A percentile compares a stretch with the other conserved stretches of the same genome.
Evolutionary conservation across 306 rosid genomes (phyloP).

Genomic region (Pterocarpus macrocarpus): DNA sequence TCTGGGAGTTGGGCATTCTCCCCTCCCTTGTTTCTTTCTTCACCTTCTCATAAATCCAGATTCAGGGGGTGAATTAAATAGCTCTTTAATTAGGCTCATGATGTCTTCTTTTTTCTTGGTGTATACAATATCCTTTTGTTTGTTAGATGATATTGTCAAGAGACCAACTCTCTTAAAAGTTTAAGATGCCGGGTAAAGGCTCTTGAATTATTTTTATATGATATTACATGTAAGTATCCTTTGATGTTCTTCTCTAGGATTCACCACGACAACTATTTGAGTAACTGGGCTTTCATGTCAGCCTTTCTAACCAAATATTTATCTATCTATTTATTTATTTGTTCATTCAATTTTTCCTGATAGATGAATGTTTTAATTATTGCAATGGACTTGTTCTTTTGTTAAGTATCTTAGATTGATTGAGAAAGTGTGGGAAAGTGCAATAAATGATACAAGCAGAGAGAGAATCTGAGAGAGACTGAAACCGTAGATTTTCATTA

Average conservation of each 20-base stretch:
- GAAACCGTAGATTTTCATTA: too few species aligned
- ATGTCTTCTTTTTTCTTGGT: not conserved
- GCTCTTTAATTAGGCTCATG: not conserved
- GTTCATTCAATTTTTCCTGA: not conserved
- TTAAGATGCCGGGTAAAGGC: too few species aligned
- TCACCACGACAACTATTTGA: not conserved
- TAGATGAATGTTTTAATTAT: not conserved
- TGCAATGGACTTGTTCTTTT: not conserved
- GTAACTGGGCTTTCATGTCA: constrained; percentile 9
- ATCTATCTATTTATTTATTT: too few species aligned
- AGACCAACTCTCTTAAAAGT: too few species aligned
- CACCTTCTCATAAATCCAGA: not conserved
- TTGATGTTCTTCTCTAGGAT: constrained; percentile 27
- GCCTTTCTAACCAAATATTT: constrained; percentile 6
- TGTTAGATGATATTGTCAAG: too few species aligned
- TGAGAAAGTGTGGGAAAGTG: too few species aligned
- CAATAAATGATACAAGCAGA: too few species aligned
- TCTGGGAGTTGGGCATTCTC: not conserved
- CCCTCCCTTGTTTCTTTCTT: not conserved
- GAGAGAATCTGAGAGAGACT: too few species aligned
- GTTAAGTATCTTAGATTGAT: too few species aligned
- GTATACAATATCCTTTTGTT: too few species aligned
- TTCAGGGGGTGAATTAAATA: not conserved
- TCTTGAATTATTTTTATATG: not conserved
- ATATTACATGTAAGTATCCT: constrained; percentile 16